Conservation (phyloP, 768 basidiomycete genomes). For the Dioszegia crocea region DNA sequence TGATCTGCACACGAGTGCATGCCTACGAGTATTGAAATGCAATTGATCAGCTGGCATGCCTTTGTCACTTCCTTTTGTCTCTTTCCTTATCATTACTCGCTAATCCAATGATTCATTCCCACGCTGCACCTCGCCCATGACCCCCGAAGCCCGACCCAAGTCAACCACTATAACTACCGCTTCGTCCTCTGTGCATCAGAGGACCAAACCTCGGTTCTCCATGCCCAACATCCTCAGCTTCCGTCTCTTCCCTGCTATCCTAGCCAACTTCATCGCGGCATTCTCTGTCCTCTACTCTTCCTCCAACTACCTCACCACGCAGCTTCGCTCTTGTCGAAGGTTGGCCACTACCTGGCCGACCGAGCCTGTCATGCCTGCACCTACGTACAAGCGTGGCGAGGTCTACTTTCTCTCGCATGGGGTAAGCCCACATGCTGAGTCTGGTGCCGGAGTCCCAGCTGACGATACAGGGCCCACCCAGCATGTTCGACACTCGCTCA, state of each 20-base stretch:
- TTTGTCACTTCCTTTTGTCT: too few species aligned
- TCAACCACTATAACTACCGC: background rate
- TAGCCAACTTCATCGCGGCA: background rate
- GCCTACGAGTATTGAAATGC: too few species aligned
- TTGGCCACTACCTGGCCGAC: background rate
- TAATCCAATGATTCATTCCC: too few species aligned
- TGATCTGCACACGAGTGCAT: too few species aligned
- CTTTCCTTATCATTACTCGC: too few species aligned
- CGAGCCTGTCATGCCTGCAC: background rate
- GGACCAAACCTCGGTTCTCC: background rate
- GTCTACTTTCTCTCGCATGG: constrained; percentile 49
- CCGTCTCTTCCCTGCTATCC: background rate
- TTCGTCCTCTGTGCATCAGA: background rate
- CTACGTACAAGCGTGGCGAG: constrained; percentile 18
- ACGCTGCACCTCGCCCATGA: too few species aligned
- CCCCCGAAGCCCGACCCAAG: too few species aligned
- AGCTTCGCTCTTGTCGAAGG: background rate
- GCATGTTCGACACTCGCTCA: constrained; percentile 28
- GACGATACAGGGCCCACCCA: constrained; percentile 34
- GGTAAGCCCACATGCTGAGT: constrained; percentile 13
- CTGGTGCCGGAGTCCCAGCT: background rate
- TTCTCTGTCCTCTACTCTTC: constrained; percentile 2
- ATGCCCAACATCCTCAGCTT: background rate
- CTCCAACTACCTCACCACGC: background rate
- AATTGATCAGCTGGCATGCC: too few species aligned